Percentiles rank a stretch among this genome's conserved stretches.
Evolutionary conservation across 176 grass and related monocot species (phyloP).

Genomic region (Aegilops speltoides): DNA sequence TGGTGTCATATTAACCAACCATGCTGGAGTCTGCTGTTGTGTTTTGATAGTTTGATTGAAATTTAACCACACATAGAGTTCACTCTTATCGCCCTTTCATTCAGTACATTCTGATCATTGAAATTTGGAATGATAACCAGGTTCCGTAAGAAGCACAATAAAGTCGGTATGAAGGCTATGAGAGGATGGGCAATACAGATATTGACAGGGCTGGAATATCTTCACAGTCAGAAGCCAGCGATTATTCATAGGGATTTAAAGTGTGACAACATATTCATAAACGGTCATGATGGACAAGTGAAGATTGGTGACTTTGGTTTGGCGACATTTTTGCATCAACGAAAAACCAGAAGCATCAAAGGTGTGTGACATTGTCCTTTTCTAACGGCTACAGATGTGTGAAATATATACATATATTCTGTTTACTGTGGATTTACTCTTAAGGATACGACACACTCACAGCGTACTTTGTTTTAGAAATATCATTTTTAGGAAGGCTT

Average conservation of each 20-base stretch:
- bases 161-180: conserved; percentile 47
- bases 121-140: conserved; percentile 18
- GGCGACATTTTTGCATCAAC: conserved; percentile 44
- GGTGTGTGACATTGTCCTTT: conserved; percentile 4
- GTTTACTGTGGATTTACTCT: not conserved
- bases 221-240: conserved; percentile 32
- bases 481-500: not conserved
- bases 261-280: conserved; percentile 61
- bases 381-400: not conserved
- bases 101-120: not conserved
- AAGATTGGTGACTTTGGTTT: conserved; percentile 61
- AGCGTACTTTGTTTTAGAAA: not conserved
- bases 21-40: not conserved
- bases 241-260: conserved; percentile 58
- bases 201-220: conserved; percentile 48
- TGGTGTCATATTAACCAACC: not conserved
- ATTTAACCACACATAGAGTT: not conserved
- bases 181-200: conserved; percentile 46
- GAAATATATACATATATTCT: not conserved
- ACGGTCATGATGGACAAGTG: conserved; percentile 58
- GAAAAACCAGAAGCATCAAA: conserved; percentile 40
- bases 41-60: not conserved
- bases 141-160: conserved; percentile 49
- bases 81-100: not conserved
- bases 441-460: too few relatives aligned